Conservation (phyloP, 306 rosid genomes). For the Pyrus pyrifolia region DNA sequence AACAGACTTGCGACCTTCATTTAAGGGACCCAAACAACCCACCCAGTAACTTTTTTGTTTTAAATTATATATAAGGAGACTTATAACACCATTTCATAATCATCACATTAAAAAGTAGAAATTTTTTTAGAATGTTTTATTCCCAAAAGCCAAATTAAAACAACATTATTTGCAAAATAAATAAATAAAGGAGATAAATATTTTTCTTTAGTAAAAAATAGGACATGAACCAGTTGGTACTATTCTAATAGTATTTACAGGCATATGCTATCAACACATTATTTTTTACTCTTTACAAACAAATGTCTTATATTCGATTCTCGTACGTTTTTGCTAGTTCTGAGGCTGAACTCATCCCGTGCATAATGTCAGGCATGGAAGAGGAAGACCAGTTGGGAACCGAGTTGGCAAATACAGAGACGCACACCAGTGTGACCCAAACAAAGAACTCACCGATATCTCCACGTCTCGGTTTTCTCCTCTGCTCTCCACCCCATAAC, state of each 20-base stretch:
- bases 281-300: no score
- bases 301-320: no score
- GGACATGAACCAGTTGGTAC: no score
- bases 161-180: background rate
- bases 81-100: background rate
- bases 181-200: no score
- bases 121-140: no score
- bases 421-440: background rate
- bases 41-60: no score
- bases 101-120: background rate
- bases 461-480: background rate
- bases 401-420: background rate
- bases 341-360: no score
- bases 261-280: no score
- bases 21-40: background rate
- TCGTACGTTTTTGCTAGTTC: fast-evolving
- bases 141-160: background rate
- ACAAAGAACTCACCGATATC: background rate
- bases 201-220: no score
- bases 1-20: no score
- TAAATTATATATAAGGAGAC: no score
- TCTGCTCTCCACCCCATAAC: background rate
- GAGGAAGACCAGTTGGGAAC: background rate
- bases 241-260: no score
- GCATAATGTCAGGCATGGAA: background rate